Evolutionary conservation across 108 stramenopile species (phyloP), one percentile per base, ranked within the genome.

Genomic region (Skeletonema marinoi): DNA sequence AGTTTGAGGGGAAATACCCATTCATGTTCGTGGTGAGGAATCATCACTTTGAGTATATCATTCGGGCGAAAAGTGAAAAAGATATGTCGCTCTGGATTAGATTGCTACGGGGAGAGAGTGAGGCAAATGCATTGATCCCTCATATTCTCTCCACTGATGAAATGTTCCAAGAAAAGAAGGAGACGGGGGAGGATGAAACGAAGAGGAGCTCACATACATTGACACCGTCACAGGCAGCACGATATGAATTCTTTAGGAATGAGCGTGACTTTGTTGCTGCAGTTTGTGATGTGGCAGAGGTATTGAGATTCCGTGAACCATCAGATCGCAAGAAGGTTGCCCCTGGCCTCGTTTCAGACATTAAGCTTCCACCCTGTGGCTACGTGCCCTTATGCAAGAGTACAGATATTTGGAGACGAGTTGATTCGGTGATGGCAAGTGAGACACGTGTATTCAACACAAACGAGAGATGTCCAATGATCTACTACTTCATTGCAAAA

Each of bases 361-460:
- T 98, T 30, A 63, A 80, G 31, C 86, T 98, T 16, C 97, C 97
- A 14, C 83, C 90, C 6, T 92, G 90, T 71, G 90, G 84, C 10
- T 99, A 99, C 82, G 75, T 98, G 51, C 98, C 98, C 0, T 74
- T 99, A 35, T 95, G 92, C 74, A 91, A 92, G 36, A 94, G 92
- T 29, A 95, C 97, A 3, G 97, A 98, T 69, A 75, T 88, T 31
- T 99, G 96, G 92, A 71, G 87, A 64, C 82, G 97, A 6, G 87
- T 98, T 2, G 71, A 90, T 29, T 71, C 82, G 9, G 73, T 89
- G 16, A 78, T 97, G 33, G 92, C 93, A 33, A 77, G 90, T 38
- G 96, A 98, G 62, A 93, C 96, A 6, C 83, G 89, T 17, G 98
- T 98, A 2, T 98, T 99, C 80, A 97, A 93, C 71, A 99, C 98